These are phyloP conservation scores for Fomitopsis pinicola DNA, from an alignment of 1,284 basidiomycete genomes.

Conservation along the genomic window DNA sequence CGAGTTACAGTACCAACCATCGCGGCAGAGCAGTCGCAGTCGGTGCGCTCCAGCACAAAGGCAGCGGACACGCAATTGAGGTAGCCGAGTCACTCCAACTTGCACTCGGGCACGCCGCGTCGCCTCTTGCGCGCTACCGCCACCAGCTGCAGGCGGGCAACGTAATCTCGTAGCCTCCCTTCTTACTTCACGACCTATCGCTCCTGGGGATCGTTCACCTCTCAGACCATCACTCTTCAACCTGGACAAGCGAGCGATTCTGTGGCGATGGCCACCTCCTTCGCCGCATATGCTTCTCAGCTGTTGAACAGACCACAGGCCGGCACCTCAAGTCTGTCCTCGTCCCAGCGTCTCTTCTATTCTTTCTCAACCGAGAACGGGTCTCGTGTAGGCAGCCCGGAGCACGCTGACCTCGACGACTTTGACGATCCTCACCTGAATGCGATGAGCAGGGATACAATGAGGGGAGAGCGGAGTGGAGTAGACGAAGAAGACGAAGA, in stretches of 20 bases:
- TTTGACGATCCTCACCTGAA: conserved; percentile 67
- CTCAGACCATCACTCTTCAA: background rate
- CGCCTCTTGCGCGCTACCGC: conserved; percentile 2
- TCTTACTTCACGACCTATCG: background rate
- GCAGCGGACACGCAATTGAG: background rate
- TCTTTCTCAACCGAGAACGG: conserved; percentile 73
- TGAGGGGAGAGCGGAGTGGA: conserved; percentile 23
- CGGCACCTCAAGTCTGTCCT: conserved; percentile 40
- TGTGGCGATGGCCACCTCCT: conserved; percentile 47
- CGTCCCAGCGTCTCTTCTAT: conserved; percentile 76
- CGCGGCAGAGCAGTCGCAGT: background rate
- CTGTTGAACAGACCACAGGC: conserved; percentile 53
- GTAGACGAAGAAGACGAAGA: conserved; percentile 56
- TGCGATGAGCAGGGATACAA: conserved; percentile 26
- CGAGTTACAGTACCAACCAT: background rate
- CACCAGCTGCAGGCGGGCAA: background rate
- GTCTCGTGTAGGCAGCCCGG: conserved; percentile 47
- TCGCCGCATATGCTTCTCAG: conserved; percentile 65
- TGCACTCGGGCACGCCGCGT: background rate
- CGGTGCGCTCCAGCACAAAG: background rate
- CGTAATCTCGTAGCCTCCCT: conserved; percentile 2
- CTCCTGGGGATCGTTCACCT: background rate
- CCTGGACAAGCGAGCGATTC: background rate
- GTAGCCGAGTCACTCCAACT: background rate
- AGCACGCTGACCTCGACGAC: conserved; percentile 59